Conservation (phyloP, 352 stramenopile genomes). For the Thalassiosira mediterranea region DNA sequence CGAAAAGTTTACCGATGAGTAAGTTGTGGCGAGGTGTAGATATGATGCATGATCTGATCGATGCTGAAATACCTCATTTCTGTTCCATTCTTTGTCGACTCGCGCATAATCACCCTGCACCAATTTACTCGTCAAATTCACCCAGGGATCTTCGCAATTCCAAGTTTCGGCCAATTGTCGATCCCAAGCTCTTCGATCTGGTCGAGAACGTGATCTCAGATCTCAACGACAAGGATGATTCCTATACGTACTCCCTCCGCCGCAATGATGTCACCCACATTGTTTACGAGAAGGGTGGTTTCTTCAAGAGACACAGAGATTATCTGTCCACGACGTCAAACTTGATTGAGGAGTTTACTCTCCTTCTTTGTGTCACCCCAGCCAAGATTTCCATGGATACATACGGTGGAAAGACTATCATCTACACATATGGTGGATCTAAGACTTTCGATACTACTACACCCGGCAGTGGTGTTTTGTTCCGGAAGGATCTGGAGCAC, state of each 20-base stretch:
- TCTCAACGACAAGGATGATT: slow-evolving; percentile 7
- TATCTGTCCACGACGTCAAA: slow-evolving; percentile 35
- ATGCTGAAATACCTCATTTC: background rate
- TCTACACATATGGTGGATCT: slow-evolving; percentile 8
- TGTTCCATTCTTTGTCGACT: background rate
- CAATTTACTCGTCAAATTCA: background rate
- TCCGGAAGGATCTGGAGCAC: slow-evolving; percentile 36
- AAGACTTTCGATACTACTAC: slow-evolving; percentile 29
- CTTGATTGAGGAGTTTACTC: slow-evolving; percentile 31
- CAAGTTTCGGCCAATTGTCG: slow-evolving; percentile 9
- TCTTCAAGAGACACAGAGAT: slow-evolving; percentile 36
- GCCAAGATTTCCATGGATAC: slow-evolving; percentile 5
- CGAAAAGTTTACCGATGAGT: slow-evolving; percentile 26
- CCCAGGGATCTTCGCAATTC: slow-evolving; percentile 21
- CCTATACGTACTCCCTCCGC: slow-evolving; percentile 9
- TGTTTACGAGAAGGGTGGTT: slow-evolving; percentile 31
- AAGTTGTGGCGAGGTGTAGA: background rate
- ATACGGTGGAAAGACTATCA: slow-evolving; percentile 23
- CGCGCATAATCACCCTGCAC: background rate
- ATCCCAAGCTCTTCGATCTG: slow-evolving; percentile 22
- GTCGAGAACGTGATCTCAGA: slow-evolving; percentile 10
- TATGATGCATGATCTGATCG: background rate
- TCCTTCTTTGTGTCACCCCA: slow-evolving; percentile 30
- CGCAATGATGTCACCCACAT: slow-evolving; percentile 39
- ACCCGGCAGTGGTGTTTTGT: slow-evolving; percentile 21